phyloP scores from a whole-genome alignment of 169 alveolate species.

The Plasmodium malariae region DNA sequence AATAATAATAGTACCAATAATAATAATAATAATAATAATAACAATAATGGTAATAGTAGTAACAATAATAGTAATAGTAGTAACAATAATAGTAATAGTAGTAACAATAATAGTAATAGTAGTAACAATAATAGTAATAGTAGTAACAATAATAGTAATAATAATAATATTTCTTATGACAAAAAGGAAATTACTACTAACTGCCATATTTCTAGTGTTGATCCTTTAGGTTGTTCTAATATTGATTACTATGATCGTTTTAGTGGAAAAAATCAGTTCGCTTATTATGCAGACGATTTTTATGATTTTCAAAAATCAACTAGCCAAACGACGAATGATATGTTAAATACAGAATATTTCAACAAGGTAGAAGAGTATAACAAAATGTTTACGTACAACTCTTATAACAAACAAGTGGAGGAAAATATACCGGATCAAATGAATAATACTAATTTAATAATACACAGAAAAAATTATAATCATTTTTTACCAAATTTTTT shows the following conservation, averaged over 20 bases:
- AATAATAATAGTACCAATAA: too few relatives aligned
- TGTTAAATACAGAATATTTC: slow-evolving; percentile 26
- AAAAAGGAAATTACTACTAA: slow-evolving; percentile 11
- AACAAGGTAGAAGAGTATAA: slow-evolving; percentile 18
- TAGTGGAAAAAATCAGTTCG: too few relatives aligned
- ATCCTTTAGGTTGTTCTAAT: not conserved
- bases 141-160: too few relatives aligned
- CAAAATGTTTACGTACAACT: slow-evolving; percentile 10
- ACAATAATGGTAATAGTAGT: too few relatives aligned
- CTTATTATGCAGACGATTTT: slow-evolving; percentile 23
- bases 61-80: too few relatives aligned
- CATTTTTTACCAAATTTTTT: slow-evolving; percentile 54
- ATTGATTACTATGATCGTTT: not conserved
- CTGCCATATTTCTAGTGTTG: not conserved
- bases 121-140: too few relatives aligned
- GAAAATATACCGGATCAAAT: slow-evolving; percentile 33
- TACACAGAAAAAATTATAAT: slow-evolving; percentile 6
- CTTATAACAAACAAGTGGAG: not conserved
- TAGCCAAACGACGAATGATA: slow-evolving; percentile 71
- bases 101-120: too few relatives aligned
- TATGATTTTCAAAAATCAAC: slow-evolving; percentile 39
- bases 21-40: too few relatives aligned
- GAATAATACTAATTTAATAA: slow-evolving; percentile 35
- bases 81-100: too few relatives aligned
- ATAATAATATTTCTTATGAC: slow-evolving; percentile 25